These are phyloP conservation scores for Trichosporon coremiiforme DNA, from an alignment of 1,284 basidiomycete species.

Conservation along the genomic window DNA sequence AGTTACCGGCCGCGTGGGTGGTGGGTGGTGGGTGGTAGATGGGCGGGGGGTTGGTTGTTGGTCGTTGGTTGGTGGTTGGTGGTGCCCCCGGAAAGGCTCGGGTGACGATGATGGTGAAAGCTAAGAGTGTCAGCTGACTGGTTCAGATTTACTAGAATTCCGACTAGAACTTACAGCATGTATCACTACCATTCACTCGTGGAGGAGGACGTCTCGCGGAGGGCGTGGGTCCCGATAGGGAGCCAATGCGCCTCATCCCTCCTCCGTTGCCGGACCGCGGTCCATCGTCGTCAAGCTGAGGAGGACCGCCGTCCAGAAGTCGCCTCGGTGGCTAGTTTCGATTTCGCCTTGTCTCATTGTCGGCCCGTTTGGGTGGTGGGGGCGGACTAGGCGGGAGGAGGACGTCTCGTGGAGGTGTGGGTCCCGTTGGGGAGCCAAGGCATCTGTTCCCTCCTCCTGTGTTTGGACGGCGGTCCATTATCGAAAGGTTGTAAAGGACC, in stretches of 20 bases:
- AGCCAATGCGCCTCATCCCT: slow-evolving; percentile 1
- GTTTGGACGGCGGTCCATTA: background rate
- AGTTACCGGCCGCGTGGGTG: slow-evolving; percentile 15
- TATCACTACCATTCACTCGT: background rate
- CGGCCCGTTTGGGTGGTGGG: too few relatives aligned
- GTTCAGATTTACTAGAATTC: background rate
- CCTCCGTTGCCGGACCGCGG: background rate
- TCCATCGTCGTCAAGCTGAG: background rate
- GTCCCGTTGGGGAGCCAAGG: background rate
- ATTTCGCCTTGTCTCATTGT: too few relatives aligned
- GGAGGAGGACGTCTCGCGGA: background rate
- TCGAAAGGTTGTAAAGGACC: background rate
- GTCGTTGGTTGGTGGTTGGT: background rate
- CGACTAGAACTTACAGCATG: background rate
- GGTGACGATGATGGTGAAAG: too few relatives aligned
- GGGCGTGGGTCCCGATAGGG: background rate
- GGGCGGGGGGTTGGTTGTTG: too few relatives aligned
- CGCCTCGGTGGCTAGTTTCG: too few relatives aligned
- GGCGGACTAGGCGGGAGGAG: background rate
- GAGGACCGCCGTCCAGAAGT: background rate
- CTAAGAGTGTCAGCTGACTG: background rate
- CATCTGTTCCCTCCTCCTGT: background rate
- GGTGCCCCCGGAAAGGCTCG: too few relatives aligned
- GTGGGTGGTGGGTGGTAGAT: too few relatives aligned
- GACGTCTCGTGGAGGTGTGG: background rate